A percentile compares a stretch with the other conserved stretches of the same genome.
These are phyloP conservation scores for Suzukiozyma palmioleophila DNA, from an alignment of 1,139 yeast species.

Conservation along the genomic window DNA sequence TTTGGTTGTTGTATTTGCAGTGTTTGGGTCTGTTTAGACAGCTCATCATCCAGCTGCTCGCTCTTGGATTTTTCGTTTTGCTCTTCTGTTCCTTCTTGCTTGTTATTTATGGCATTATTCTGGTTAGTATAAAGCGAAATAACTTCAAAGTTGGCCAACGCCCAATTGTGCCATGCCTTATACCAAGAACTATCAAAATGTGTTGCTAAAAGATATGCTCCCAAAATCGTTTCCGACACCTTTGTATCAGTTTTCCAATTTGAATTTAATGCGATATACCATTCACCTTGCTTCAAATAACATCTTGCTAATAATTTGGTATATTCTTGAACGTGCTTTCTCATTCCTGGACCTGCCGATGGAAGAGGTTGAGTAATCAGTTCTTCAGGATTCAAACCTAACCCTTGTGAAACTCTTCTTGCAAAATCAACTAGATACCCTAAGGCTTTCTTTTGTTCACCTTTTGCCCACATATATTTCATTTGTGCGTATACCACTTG, in stretches of 20 bases:
- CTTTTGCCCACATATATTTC: slow-evolving; percentile 96
- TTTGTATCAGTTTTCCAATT: slow-evolving; percentile 76
- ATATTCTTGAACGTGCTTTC: slow-evolving; percentile 75
- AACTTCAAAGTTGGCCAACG: slow-evolving; percentile 93
- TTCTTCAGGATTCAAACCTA: slow-evolving; percentile 75
- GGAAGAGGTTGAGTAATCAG: slow-evolving; percentile 88
- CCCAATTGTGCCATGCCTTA: slow-evolving; percentile 99
- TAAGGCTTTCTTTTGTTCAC: slow-evolving; percentile 82
- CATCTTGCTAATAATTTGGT: slow-evolving; percentile 90
- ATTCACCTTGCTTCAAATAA: slow-evolving; percentile 95
- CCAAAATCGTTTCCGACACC: slow-evolving; percentile 65
- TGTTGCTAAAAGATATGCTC: slow-evolving; percentile 89
- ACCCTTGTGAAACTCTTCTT: slow-evolving; percentile 81
- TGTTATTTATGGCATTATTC: slow-evolving; percentile 22
- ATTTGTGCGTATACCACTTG: slow-evolving; percentile 95
- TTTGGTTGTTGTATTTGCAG: slow-evolving; percentile 15
- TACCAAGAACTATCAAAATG: slow-evolving; percentile 94
- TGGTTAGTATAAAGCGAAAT: slow-evolving; percentile 61
- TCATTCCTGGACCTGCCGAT: slow-evolving; percentile 65
- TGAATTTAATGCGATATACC: slow-evolving; percentile 82
- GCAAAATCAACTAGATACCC: slow-evolving; percentile 86
- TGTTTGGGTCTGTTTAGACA: slow-evolving; percentile 5
- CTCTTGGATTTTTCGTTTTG: slow-evolving; percentile 17
- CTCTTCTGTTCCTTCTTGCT: slow-evolving; percentile 22
- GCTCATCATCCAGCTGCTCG: slow-evolving; percentile 10